Evolutionary conservation across 106 monocot species (phyloP).

Genomic region (Platanthera guangdongensis): DNA sequence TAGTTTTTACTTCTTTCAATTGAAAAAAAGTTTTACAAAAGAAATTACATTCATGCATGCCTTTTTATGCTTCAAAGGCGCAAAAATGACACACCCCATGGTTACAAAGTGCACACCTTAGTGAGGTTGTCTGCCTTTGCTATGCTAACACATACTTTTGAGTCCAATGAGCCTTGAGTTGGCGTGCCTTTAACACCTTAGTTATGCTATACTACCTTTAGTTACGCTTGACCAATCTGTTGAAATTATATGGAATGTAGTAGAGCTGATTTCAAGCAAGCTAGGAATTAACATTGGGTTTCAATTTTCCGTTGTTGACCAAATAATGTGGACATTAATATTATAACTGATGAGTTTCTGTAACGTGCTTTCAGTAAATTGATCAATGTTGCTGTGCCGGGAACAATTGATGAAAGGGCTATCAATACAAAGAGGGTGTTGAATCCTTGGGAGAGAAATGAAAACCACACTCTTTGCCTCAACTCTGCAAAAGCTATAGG

Average conservation of each 20-base stretch:
- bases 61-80: no score
- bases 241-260: neutral
- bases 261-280: neutral
- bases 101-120: no score
- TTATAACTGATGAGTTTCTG: neutral
- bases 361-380: slow-evolving; percentile 48
- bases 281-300: neutral
- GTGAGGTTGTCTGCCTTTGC: no score
- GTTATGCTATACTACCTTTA: no score
- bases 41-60: no score
- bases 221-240: neutral
- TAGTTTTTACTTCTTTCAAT: no score
- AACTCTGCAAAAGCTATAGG: slow-evolving; percentile 97
- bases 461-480: slow-evolving; percentile 94
- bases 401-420: slow-evolving; percentile 91
- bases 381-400: slow-evolving; percentile 90
- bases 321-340: neutral
- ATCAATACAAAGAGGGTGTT: slow-evolving; percentile 75
- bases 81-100: no score
- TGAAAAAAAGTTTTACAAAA: no score
- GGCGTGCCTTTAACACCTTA: no score
- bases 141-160: no score
- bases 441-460: slow-evolving; percentile 84
- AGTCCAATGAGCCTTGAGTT: no score
- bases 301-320: neutral